Percentiles rank a stretch among this genome's conserved stretches.
These are phyloP conservation scores for Solanum bulbocastanum DNA, from an alignment of 257 asterid genomes.

Conservation along the genomic window DNA sequence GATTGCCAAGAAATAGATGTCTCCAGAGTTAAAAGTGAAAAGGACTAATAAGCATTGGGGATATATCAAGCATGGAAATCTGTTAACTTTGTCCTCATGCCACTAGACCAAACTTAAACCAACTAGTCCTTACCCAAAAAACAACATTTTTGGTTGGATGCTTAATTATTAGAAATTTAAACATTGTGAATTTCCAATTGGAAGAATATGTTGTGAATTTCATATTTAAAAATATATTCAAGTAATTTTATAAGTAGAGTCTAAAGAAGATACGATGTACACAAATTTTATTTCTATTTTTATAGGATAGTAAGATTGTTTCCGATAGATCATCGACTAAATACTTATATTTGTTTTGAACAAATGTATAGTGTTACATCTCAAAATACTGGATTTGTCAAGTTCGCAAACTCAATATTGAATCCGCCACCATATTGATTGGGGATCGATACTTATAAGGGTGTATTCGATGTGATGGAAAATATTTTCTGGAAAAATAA, in stretches of 20 bases:
- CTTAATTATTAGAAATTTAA: background rate
- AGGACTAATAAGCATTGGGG: background rate
- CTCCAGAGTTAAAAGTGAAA: background rate
- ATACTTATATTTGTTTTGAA: too few relatives aligned
- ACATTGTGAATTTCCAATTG: background rate
- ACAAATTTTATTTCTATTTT: too few relatives aligned
- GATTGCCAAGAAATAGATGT: slow-evolving; percentile 1
- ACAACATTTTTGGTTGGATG: background rate
- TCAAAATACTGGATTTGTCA: too few relatives aligned
- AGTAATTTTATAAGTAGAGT: background rate
- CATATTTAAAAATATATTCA: background rate
- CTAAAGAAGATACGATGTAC: background rate
- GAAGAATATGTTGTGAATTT: background rate
- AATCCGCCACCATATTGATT: too few relatives aligned
- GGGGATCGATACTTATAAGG: too few relatives aligned
- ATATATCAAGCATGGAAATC: background rate
- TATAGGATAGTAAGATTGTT: too few relatives aligned
- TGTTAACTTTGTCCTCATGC: slow-evolving; percentile 8
- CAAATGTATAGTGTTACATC: too few relatives aligned
- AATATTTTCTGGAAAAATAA: too few relatives aligned
- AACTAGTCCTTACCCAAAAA: background rate
- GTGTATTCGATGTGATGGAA: too few relatives aligned
- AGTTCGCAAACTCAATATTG: too few relatives aligned
- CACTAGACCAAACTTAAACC: background rate
- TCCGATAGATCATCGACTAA: too few relatives aligned